Evolutionary conservation across 2,329 filamentous ascomycete species (phyloP).

Genomic region (Sordariomycetes sp.): DNA sequence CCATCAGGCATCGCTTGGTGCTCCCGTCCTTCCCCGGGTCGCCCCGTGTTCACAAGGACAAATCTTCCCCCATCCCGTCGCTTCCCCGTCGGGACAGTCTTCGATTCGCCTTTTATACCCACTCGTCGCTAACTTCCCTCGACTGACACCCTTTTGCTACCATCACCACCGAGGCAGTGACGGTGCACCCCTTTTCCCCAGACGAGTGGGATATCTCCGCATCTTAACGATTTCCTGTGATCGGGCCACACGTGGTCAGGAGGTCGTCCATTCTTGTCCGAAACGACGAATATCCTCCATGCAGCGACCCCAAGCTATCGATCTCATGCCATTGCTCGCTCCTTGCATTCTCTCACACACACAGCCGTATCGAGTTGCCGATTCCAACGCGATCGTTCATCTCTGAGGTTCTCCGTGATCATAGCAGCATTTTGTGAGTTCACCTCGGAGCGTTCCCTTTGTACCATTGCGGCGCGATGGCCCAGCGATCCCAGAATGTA

Average conservation of each 20-base stretch:
- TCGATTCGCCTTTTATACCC: constrained; percentile 1
- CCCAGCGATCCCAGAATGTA: constrained; percentile 7
- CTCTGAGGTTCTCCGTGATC: not conserved
- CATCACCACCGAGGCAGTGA: constrained; percentile 1
- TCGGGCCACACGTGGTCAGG: not conserved
- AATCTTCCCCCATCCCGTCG: not conserved
- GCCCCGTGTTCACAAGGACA: not conserved
- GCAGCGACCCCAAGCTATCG: not conserved
- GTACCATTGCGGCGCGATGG: constrained; percentile 6
- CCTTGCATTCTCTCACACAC: not conserved
- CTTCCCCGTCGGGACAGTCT: not conserved
- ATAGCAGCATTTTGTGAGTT: not conserved
- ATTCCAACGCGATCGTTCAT: not conserved
- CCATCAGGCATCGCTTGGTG: not conserved
- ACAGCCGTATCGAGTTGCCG: not conserved
- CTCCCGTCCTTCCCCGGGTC: not conserved
- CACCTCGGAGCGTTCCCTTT: not conserved
- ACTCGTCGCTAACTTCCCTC: not conserved
- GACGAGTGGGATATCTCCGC: not conserved
- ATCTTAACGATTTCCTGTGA: not conserved
- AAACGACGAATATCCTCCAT: not conserved
- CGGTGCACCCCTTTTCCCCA: not conserved
- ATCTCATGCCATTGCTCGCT: not conserved
- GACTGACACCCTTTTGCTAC: constrained; percentile 3
- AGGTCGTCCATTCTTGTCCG: not conserved